Evolutionary conservation across 139 green algal genomes (phyloP), one percentile per base, ranked within the genome.

Genomic region (Picochlorum sp.): DNA sequence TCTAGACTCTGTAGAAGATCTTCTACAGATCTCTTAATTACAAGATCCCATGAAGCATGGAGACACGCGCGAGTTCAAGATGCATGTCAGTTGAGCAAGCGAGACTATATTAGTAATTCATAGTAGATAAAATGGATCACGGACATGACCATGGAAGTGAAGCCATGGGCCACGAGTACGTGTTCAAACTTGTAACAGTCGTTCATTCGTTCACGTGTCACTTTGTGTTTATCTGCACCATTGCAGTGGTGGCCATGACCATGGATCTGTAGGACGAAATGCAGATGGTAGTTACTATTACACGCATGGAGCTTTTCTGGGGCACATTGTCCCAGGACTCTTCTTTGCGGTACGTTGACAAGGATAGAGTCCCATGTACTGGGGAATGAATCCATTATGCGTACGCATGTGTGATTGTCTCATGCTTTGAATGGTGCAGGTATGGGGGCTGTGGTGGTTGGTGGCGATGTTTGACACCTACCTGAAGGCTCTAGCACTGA

Each of bases 371-470:
- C 28, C 28, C 28, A 30, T 20, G 45, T 51, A 18, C 16, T 18
- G 45, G 14, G 44, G 15, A 23, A 23, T 28, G 3, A 15, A 6
- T 20, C 14, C 3, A 51, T 8, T 2, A 18, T 20, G 15, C 14
- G 16, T 15, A 18, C 0, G 0, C 45, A 51, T 51, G 45, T 51
- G 45, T 18, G 14, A 51, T 51, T 15, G 14, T 15, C 45, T 51
- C 6, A 0, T 21, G 16, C 47, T 54, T 54, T 21, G 47, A 26
- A 54, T 54, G 34, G 8, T 41, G 69, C 57, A 54, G 47, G 60
- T 70, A 10, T 86, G 75, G 80, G 75, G 65, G 65, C 50, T 51
- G 8, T 86, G 78, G 72, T 86, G 80, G 80, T 30, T 82, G 0
- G 2, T 82, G 15, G 41, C 62, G 1, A 47, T 57, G 4, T 82